Base-by-base conservation (phyloP, 2,329 filamentous ascomycete species). In the Sarocladium oryzae region DNA sequence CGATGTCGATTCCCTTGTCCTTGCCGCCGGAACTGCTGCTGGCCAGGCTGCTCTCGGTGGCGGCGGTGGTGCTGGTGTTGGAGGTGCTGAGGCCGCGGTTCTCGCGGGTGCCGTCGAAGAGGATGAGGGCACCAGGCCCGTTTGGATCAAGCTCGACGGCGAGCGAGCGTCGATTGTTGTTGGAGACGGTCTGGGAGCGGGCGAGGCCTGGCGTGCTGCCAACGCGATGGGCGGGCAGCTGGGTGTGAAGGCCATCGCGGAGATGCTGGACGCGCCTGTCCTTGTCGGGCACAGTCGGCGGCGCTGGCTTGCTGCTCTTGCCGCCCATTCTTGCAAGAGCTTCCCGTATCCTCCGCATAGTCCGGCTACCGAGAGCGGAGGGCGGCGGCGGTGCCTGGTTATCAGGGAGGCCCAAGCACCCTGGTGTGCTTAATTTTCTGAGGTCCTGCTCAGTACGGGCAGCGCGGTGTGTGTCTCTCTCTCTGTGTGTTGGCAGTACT, bases 311-410 rank as follows among this genome's bases (percentile, higher is more conserved):
- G 43, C 43, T 48, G 43, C 43, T 48, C 26, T 48, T 48, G 43
- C 43, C 43, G 43, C 43, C 43, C 43, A 48, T 48, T 48, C 43
- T 48, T 48, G 43, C 43, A 48, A 48, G 43, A 48, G 28, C 43
- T 33, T 48, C 43, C 43, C 43, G 43, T 48, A 48, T 48, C 43
- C 43, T 48, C 43, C 43, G 43, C 43, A 48, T 48, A 33, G 26
- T 48, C 24, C 28, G 21, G 23, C 40, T 43, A 43, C 40, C 23
- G 24, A 43, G 10, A 7, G 21, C n/a, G 40, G 40, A 43, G 40
- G 40, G 4, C 9, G 11, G 21, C n/a, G 40, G 40, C 24, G 40
- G 40, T 15, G 40, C 40, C 21, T 43, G 40, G 40, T 43, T 43
- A 43, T 28, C 13, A 7, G 21, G 23, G 26, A 28, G 43, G 8